These are phyloP conservation scores for Geoglossum glabrum DNA, from an alignment of 495 filamentous ascomycete genomes.

Conservation along the genomic window DNA sequence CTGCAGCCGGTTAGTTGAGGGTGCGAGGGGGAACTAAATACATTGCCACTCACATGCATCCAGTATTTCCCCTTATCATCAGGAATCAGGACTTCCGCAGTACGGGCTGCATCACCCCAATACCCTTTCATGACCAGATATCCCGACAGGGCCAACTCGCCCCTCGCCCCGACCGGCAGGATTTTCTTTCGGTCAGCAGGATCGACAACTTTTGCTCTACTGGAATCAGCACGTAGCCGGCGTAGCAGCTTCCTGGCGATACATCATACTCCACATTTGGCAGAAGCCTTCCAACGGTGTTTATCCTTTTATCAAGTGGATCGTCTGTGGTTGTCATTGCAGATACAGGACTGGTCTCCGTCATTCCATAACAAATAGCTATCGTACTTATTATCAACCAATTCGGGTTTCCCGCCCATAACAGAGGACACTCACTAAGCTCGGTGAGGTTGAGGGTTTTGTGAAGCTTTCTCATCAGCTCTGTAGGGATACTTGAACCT, in stretches of 20 bases:
- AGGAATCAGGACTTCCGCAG: slow-evolving; percentile 45
- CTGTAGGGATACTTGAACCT: slow-evolving; percentile 60
- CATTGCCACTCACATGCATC: slow-evolving; percentile 37
- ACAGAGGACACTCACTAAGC: slow-evolving; percentile 23
- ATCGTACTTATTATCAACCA: neutral
- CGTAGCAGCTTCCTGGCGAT: neutral
- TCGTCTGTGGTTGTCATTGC: slow-evolving; percentile 78
- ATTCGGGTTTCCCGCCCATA: neutral
- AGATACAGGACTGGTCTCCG: slow-evolving; percentile 82
- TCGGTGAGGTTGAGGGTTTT: slow-evolving; percentile 57
- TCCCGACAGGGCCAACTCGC: slow-evolving; percentile 68
- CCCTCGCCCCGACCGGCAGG: slow-evolving; percentile 42
- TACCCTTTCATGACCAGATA: slow-evolving; percentile 87
- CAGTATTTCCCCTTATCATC: slow-evolving; percentile 41
- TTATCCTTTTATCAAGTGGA: slow-evolving; percentile 56
- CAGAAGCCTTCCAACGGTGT: slow-evolving; percentile 55
- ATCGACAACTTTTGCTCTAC: slow-evolving; percentile 58
- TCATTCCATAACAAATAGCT: slow-evolving; percentile 95
- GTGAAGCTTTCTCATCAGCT: slow-evolving; percentile 69
- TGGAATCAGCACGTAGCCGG: slow-evolving; percentile 5
- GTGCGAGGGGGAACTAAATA: neutral
- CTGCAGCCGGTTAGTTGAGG: slow-evolving; percentile 24
- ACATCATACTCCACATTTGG: slow-evolving; percentile 42
- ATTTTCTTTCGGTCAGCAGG: slow-evolving; percentile 32
- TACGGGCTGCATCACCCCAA: slow-evolving; percentile 50